A percentile compares a stretch with the other conserved stretches of the same genome.
Conservation (phyloP, 305 asterid genomes). For the Fraxinus xanthoxyloides region DNA sequence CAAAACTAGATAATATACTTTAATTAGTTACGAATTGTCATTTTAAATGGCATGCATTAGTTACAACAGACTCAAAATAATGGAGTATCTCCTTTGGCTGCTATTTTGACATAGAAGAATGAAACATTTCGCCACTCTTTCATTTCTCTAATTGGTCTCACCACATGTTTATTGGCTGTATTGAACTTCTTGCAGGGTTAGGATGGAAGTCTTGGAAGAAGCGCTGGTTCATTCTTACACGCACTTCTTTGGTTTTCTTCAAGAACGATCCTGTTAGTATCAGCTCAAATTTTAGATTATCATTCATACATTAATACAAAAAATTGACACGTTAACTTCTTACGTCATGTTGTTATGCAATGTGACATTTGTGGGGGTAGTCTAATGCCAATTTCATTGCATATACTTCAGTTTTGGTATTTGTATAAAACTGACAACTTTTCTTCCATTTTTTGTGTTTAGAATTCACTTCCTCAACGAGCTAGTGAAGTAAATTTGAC, state of each 20-base stretch:
- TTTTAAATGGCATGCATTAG: neutral
- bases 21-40: neutral
- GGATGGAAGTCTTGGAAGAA: conserved; percentile 98
- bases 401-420: conserved; percentile 15
- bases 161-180: conserved; percentile 16
- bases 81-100: neutral
- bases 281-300: neutral
- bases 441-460: conserved; percentile 19
- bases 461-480: conserved; percentile 94
- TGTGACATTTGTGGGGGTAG: conserved; percentile 5
- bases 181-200: conserved; percentile 66
- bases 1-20: neutral
- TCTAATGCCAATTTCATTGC: conserved; percentile 12
- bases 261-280: conserved; percentile 90
- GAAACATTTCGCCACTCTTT: conserved; percentile 8
- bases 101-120: conserved; percentile 3
- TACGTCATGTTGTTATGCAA: conserved; percentile 6
- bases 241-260: conserved; percentile 90
- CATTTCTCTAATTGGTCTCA: conserved; percentile 15
- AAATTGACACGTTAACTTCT: conserved; percentile 6
- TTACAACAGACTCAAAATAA: neutral
- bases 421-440: conserved; percentile 10
- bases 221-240: conserved; percentile 95
- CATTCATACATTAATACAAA: neutral
- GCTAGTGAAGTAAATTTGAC: conserved; percentile 97